phyloP scores from a whole-genome alignment of 2,329 filamentous ascomycete genomes.

The Xylariaceae sp. region DNA sequence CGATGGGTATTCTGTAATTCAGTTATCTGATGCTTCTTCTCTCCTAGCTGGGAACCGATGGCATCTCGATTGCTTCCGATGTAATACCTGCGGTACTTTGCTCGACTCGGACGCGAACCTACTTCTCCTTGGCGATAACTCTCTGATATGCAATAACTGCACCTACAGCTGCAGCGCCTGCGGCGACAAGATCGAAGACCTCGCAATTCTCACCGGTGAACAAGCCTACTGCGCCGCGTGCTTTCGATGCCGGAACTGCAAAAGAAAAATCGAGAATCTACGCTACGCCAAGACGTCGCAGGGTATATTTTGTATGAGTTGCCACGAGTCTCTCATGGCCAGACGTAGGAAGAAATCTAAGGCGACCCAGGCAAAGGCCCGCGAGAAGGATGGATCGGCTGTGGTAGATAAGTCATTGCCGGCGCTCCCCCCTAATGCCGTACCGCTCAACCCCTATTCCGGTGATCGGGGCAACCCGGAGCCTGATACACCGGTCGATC shows the following conservation, averaged over 20 bases:
- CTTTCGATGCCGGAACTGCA: conserved; percentile 96
- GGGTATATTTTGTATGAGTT: conserved; percentile 99
- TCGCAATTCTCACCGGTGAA: conserved; percentile 94
- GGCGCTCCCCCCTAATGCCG: conserved; percentile 74
- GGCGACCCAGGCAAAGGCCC: conserved; percentile 54
- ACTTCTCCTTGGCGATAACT: conserved; percentile 92
- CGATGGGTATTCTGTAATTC: conserved; percentile 1
- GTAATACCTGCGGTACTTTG: conserved; percentile 89
- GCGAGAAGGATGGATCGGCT: conserved; percentile 58
- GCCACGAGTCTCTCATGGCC: conserved; percentile 94
- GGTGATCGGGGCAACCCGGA: conserved; percentile 54
- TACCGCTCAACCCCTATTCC: conserved; percentile 58
- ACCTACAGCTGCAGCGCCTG: conserved; percentile 98
- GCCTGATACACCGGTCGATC: conserved; percentile 62
- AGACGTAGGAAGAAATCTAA: conserved; percentile 82
- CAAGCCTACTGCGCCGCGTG: conserved; percentile 97
- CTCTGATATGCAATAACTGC: conserved; percentile 98
- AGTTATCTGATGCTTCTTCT: conserved; percentile 22
- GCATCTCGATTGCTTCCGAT: conserved; percentile 98
- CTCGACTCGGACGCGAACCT: conserved; percentile 98
- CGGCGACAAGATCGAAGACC: conserved; percentile 94
- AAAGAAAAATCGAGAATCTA: conserved; percentile 96
- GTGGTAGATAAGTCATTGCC: conserved; percentile 89
- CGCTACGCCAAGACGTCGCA: conserved; percentile 96
- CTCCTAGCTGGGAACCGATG: conserved; percentile 84